Percentiles rank a stretch among this genome's conserved stretches.
Evolutionary conservation across 805 yeast genomes (phyloP).

Genomic region (Pichia nanzhaoensis): DNA sequence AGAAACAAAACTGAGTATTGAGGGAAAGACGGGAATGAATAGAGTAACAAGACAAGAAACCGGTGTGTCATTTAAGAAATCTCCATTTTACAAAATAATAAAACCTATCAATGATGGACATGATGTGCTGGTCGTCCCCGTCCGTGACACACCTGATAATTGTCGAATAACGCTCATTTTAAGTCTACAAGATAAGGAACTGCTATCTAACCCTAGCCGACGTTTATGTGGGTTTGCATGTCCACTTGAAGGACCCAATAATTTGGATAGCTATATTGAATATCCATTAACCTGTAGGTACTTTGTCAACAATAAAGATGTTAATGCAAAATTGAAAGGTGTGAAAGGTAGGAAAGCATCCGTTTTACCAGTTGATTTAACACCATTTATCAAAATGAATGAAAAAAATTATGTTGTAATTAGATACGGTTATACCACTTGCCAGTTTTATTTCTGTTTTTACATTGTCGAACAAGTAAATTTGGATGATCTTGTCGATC

Average conservation of each 20-base stretch:
- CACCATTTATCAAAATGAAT: constrained; percentile 35
- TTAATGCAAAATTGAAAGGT: constrained; percentile 61
- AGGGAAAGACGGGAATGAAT: neutral
- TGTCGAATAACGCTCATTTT: constrained; percentile 35
- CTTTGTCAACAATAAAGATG: constrained; percentile 43
- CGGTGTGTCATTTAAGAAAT: neutral
- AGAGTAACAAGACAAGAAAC: no score
- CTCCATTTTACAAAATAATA: neutral
- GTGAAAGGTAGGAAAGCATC: constrained; percentile 73
- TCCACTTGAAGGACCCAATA: constrained; percentile 23
- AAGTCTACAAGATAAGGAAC: constrained; percentile 34
- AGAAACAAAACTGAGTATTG: neutral
- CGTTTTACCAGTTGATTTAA: constrained; percentile 74
- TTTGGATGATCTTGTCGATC: constrained; percentile 36
- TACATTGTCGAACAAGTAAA: constrained; percentile 50
- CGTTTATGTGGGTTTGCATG: constrained; percentile 54
- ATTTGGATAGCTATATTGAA: constrained; percentile 35
- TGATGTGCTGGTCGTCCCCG: constrained; percentile 7
- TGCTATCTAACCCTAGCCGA: constrained; percentile 29
- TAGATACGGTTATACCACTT: constrained; percentile 46
- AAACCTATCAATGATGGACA: neutral
- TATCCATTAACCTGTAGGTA: constrained; percentile 73
- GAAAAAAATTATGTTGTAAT: constrained; percentile 40
- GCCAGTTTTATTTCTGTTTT: constrained; percentile 43
- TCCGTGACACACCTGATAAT: no score